Evolutionary conservation across 306 rosid genomes (phyloP), one percentile per base, ranked within the genome.

Genomic region (Fagus sylvatica): DNA sequence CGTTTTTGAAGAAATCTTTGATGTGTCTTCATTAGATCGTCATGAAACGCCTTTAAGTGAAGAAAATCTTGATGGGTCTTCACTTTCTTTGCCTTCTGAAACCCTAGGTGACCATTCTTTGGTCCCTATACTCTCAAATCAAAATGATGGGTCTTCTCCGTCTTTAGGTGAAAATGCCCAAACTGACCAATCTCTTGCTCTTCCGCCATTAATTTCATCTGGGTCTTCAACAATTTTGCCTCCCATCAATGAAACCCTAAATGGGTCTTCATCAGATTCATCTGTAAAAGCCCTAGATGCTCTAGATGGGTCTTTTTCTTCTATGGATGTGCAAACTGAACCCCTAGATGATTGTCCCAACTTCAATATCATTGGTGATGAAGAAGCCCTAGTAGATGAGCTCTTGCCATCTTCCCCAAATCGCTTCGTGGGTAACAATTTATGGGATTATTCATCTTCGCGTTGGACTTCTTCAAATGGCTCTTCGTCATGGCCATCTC

Each of bases 131-230:
- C 15, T 15, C 51, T 36, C 73, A 19, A 69, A 28, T 51, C 60
- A 16, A 16, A 56, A 19, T 60, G 78, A 19, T 60, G 78, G 74
- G 70, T 69, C 67, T 56, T 41, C 72, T 6, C 48, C 51, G 2
- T 12, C 33, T 71, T 37, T 84, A 17, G 57, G 16, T 70, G 3
- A 79, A 1, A 40, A 79, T 75, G 33, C 85, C 80, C 82, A 80
- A 54, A 78, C 28, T 10, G 69, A 41, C 6, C 12, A 10, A 6
- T 49, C 73, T 49, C 59, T 55, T 71, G 70, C 32, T 59, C 73
- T 54, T 17, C 42, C 70, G 1, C 10, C 32, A 0, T 82, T 68
- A 3, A 75, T 69, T 75, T 69, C 71, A 2, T 41, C 3, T n/a
- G 83, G 41, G 16, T 67, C 61, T 32, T 53, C 74, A 16, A 46